Evolutionary conservation across 1,284 basidiomycete species (phyloP).

Genomic region (Pisolithus thermaeus): DNA sequence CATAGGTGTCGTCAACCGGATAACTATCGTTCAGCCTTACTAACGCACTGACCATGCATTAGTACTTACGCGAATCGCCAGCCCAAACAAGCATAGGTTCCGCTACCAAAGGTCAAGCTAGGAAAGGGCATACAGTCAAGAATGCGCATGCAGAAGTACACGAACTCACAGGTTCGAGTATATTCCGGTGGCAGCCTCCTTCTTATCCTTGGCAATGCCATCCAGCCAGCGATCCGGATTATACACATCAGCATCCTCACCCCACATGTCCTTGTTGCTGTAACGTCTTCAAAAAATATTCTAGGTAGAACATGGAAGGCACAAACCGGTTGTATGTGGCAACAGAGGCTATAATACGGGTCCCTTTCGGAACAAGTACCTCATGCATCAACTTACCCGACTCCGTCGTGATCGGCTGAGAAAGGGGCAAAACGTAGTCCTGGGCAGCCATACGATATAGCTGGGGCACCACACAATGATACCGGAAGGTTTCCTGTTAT

Average conservation of each 20-base stretch:
- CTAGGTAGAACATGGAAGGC: no score
- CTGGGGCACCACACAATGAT: no score
- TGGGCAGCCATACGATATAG: not conserved
- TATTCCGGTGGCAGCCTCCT: constrained; percentile 32
- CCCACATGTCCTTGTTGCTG: constrained; percentile 43
- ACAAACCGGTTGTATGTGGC: constrained; percentile 20
- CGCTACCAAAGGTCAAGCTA: constrained; percentile 42
- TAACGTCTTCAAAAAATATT: not conserved
- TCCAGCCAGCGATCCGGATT: constrained; percentile 30
- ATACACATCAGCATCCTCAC: constrained; percentile 43
- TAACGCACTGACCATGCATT: no score
- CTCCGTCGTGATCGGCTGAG: constrained; percentile 13
- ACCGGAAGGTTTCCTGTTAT: no score
- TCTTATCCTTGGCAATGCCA: no score
- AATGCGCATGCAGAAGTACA: not conserved
- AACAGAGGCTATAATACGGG: constrained; percentile 17
- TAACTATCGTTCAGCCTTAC: no score
- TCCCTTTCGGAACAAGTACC: constrained; percentile 21
- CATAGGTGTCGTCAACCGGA: no score
- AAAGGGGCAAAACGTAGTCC: constrained; percentile 23
- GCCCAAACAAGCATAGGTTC: constrained; percentile 38
- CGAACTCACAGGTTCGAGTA: constrained; percentile 42
- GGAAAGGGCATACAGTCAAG: not conserved
- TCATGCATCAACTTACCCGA: constrained; percentile 14
- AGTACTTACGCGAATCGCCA: constrained; percentile 41